Conservation (phyloP, 331 rosid species). For the Cydonia oblonga region DNA sequence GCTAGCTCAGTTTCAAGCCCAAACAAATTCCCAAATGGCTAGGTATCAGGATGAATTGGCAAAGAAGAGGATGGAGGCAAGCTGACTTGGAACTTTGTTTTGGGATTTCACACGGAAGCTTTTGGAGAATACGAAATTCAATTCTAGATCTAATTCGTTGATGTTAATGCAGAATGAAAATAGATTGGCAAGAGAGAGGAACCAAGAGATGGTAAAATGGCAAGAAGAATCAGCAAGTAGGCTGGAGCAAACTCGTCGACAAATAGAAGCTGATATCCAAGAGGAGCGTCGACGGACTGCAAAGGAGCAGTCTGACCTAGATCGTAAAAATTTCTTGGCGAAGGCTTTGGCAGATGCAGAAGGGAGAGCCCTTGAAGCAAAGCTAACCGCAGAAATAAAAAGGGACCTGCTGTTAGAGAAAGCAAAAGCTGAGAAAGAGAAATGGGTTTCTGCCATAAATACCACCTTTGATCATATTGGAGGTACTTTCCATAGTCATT, state of each 20-base stretch:
- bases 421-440: slow-evolving; percentile 89
- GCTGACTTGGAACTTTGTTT: slow-evolving; percentile 5
- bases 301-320: slow-evolving; percentile 89
- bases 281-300: slow-evolving; percentile 82
- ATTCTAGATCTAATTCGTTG: not conserved
- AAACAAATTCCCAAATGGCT: slow-evolving; percentile 86
- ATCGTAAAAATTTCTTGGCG: slow-evolving; percentile 61
- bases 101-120: not conserved
- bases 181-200: slow-evolving; percentile 74
- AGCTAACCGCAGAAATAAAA: slow-evolving; percentile 81
- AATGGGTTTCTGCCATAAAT: slow-evolving; percentile 91
- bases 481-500: slow-evolving; percentile 28
- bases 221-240: slow-evolving; percentile 89
- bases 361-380: slow-evolving; percentile 86
- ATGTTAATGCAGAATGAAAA: slow-evolving; percentile 59
- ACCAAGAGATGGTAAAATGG: slow-evolving; percentile 79
- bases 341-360: slow-evolving; percentile 87
- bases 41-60: slow-evolving; percentile 82
- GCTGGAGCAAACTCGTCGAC: slow-evolving; percentile 85
- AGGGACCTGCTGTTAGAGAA: slow-evolving; percentile 66
- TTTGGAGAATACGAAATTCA: not conserved
- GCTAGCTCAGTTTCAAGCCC: slow-evolving; percentile 86
- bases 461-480: slow-evolving; percentile 96
- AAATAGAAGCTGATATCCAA: slow-evolving; percentile 93
- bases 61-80: slow-evolving; percentile 87